These are phyloP conservation scores for Vitis hybrid DNA, from an alignment of 177 flowering plant species.

Conservation along the genomic window DNA sequence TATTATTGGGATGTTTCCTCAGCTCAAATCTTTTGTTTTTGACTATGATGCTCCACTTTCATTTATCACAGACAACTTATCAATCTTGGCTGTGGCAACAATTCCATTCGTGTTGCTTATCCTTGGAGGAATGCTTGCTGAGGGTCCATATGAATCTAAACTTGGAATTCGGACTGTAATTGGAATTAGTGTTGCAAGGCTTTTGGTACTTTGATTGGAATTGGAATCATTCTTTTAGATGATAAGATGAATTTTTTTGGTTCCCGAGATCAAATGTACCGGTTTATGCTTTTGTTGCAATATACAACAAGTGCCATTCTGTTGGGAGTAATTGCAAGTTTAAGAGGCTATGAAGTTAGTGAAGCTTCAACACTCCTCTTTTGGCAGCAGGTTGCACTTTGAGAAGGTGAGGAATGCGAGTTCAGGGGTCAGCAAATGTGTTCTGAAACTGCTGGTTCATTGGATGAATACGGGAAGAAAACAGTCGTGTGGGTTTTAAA, in stretches of 20 bases:
- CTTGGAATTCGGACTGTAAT: constrained; percentile 29
- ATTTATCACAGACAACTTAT: constrained; percentile 41
- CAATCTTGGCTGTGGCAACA: constrained; percentile 21
- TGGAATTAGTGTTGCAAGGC: constrained; percentile 29
- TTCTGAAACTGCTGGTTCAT: no score
- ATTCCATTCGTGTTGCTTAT: constrained; percentile 18
- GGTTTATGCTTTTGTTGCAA: constrained; percentile 43
- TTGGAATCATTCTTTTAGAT: constrained; percentile 17
- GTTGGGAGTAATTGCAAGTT: constrained; percentile 71
- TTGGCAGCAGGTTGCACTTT: constrained; percentile 72
- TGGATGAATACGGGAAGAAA: no score
- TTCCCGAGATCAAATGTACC: constrained; percentile 47
- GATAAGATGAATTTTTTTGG: constrained; percentile 16
- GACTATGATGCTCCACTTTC: constrained; percentile 52
- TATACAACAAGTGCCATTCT: constrained; percentile 63
- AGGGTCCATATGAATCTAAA: constrained; percentile 19
- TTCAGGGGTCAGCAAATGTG: no score
- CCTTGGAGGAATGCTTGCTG: constrained; percentile 21
- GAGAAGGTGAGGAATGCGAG: constrained; percentile 3
- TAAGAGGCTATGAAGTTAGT: constrained; percentile 65
- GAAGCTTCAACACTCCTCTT: constrained; percentile 81
- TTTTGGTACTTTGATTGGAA: constrained; percentile 23
- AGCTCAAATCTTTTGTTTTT: constrained; percentile 41
- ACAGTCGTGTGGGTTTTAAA: no score
- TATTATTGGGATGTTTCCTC: constrained; percentile 51